Conservation (phyloP, 2,329 filamentous ascomycete genomes). For the Botryotinia convoluta region DNA sequence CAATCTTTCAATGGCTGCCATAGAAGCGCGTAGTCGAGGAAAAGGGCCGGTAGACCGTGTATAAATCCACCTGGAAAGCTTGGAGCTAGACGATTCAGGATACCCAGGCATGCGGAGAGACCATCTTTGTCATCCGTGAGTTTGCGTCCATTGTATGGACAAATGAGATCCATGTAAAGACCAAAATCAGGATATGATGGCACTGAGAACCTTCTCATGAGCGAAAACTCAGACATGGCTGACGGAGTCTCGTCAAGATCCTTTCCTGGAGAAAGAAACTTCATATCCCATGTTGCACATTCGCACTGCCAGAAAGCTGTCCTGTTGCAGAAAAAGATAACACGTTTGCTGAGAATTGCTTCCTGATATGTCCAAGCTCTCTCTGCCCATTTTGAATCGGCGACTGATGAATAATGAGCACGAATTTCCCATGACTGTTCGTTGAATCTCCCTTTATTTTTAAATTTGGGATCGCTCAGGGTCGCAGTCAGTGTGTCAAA, state of each 20-base stretch:
- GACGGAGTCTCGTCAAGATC: accelerated
- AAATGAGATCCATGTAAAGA: not conserved
- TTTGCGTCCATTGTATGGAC: not conserved
- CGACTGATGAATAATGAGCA: not conserved
- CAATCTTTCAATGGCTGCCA: not conserved
- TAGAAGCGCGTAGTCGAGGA: not conserved
- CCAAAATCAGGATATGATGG: not conserved
- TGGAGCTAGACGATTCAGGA: not conserved
- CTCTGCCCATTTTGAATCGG: not conserved
- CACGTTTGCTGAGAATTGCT: not conserved
- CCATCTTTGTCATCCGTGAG: not conserved
- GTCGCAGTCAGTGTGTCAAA: not conserved
- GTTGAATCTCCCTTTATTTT: not conserved
- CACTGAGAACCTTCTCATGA: accelerated
- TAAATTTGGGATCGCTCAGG: not conserved
- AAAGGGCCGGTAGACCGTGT: not conserved
- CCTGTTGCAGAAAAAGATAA: not conserved
- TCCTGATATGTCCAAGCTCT: not conserved
- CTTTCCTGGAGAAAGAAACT: not conserved
- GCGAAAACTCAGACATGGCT: not conserved
- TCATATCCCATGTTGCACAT: not conserved
- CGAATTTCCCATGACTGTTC: not conserved
- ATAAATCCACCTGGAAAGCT: not conserved
- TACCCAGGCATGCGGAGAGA: not conserved
- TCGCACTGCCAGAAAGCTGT: not conserved